Base-by-base conservation (phyloP, 1,284 basidiomycete genomes). In the Cystobasidium sp. region DNA sequence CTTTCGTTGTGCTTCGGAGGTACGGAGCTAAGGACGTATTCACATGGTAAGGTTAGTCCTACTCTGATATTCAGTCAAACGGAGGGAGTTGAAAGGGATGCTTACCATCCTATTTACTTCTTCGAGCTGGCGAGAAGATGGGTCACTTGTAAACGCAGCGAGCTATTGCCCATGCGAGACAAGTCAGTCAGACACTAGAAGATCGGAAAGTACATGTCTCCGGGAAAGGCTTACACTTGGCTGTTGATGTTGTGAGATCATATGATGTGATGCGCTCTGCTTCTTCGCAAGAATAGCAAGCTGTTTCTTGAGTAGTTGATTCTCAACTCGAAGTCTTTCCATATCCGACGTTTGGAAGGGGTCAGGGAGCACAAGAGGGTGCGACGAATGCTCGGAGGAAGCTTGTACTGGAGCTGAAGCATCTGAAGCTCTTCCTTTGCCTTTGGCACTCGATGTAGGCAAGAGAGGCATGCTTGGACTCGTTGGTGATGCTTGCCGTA, bases 291-390 rank as follows among this genome's bases (percentile, higher is more conserved):
- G 64, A 0, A 69, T 68, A 31, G 49, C 16, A 4, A 76, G 59
- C 58, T 79, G 76, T 24, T 22, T 46, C 8, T 47, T 14, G 20
- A 79, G 43, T 24, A 72, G 59, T 4, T 74, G 63, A 24, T 76
- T 77, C 47, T 79, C 79, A 12, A 64, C 49, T 44, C 18, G n/a
- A 6, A 70, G 31, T 52, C 70, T 72, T 12, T 69, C 73, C 10
- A 55, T 22, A 0, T 78, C 78, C 59, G 74, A 37, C 24, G 12
- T 46, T 63, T 63, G 44, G 65, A 56, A 74, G 14, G 24, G 43
- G 39, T 59, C 39, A 1, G 56, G 56, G 16, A 59, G 18, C 37
- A 66, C 46, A 18, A 66, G 65, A 43, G 69, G 41, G 31, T 41
- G 69, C 64, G 58, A 39, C 49, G 37, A 44, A 9, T 44, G 43